Percentiles rank a stretch among this genome's conserved stretches.
Evolutionary conservation across 2,329 filamentous ascomycete species (phyloP).

Genomic region (Blastomyces parvus): DNA sequence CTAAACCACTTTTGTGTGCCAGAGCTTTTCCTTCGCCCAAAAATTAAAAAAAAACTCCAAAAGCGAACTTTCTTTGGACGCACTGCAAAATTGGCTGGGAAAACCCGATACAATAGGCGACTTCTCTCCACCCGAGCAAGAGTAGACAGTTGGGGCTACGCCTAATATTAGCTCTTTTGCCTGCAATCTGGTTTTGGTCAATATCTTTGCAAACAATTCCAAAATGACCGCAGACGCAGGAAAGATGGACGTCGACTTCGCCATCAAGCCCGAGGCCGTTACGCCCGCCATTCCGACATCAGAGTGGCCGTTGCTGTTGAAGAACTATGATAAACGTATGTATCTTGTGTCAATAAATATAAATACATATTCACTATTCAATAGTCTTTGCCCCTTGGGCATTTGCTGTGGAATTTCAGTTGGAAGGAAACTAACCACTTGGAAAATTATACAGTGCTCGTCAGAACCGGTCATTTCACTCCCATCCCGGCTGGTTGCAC

Average conservation of each 20-base stretch:
- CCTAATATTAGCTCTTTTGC: not conserved
- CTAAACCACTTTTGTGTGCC: slow-evolving; percentile 7
- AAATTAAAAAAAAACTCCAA: slow-evolving; percentile 1
- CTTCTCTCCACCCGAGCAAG: not conserved
- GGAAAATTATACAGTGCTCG: slow-evolving; percentile 53
- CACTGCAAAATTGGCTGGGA: slow-evolving; percentile 7
- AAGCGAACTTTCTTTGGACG: not conserved
- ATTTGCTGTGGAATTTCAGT: slow-evolving; percentile 5
- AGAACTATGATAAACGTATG: slow-evolving; percentile 90
- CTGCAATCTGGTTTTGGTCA: not conserved
- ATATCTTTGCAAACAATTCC: not conserved
- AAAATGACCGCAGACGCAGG: slow-evolving; percentile 39
- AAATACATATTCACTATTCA: not conserved
- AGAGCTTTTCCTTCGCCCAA: not conserved
- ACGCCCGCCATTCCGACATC: slow-evolving; percentile 73
- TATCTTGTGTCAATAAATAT: slow-evolving; percentile 19
- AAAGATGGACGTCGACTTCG: slow-evolving; percentile 60
- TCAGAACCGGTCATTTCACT: slow-evolving; percentile 92
- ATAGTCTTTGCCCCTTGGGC: not conserved
- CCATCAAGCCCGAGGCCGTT: slow-evolving; percentile 83
- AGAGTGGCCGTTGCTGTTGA: slow-evolving; percentile 85
- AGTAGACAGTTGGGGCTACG: not conserved
- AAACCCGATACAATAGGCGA: no score
- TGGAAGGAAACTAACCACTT: slow-evolving; percentile 8
- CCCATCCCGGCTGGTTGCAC: slow-evolving; percentile 89